A percentile compares a stretch with the other conserved stretches of the same genome.
phyloP scores from a whole-genome alignment of 2,329 filamentous ascomycete species.

The Lachnellula occidentalis region DNA sequence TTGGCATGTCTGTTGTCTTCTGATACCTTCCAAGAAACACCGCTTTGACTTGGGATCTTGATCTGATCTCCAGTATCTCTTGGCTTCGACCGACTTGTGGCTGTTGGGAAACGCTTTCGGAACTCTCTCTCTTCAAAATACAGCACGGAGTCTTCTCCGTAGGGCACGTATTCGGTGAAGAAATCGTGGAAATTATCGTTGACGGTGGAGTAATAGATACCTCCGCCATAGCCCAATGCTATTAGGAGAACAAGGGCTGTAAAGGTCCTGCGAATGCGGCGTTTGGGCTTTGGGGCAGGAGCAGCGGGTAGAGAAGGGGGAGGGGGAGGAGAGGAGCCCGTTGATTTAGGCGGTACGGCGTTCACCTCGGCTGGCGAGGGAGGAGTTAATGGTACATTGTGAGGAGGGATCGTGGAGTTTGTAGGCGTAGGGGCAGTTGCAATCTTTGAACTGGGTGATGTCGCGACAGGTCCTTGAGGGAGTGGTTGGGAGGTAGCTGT shows the following conservation, averaged over 20 bases:
- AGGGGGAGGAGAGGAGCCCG: constrained; percentile 22
- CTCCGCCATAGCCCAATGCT: constrained; percentile 74
- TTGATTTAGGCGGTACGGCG: constrained; percentile 30
- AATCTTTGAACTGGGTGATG: constrained; percentile 16
- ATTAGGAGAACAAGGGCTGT: constrained; percentile 72
- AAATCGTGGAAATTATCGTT: constrained; percentile 99
- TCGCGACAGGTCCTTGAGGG: constrained; percentile 28
- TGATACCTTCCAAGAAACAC: constrained; percentile 73
- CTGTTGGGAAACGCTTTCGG: constrained; percentile 70
- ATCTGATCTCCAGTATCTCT: constrained; percentile 63
- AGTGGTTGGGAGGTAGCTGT: constrained; percentile 33
- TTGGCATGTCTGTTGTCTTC: constrained; percentile 60
- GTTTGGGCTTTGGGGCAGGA: constrained; percentile 46
- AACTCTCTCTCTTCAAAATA: constrained; percentile 96
- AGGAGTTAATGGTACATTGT: constrained; percentile 42
- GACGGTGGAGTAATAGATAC: constrained; percentile 86
- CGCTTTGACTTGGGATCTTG: constrained; percentile 79
- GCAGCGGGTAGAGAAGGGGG: constrained; percentile 35
- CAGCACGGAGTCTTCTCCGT: constrained; percentile 87
- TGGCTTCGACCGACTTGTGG: constrained; percentile 30
- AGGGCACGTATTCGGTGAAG: constrained; percentile 95
- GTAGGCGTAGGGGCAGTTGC: neutral
- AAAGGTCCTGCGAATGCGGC: constrained; percentile 68
- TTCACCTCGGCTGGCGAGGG: constrained; percentile 36
- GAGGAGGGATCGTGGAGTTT: constrained; percentile 40